These are phyloP conservation scores for Aspergillus cejpii DNA, from an alignment of 2,329 filamentous ascomycete genomes.

Conservation along the genomic window DNA sequence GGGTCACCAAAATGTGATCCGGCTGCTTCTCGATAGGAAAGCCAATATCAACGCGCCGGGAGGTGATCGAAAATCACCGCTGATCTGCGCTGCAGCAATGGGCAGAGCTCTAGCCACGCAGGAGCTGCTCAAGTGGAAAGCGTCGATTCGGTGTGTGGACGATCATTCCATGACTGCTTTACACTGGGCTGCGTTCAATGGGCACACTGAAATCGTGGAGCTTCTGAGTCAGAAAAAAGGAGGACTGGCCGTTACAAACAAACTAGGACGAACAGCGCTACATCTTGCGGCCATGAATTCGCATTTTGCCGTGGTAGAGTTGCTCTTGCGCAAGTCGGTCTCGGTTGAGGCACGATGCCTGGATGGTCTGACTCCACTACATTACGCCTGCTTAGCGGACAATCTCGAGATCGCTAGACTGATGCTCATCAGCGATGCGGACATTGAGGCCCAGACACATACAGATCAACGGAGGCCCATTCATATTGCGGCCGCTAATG, in stretches of 20 bases:
- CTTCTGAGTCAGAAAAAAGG: conserved; percentile 29
- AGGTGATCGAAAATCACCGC: conserved; percentile 29
- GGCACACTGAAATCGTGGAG: conserved; percentile 33
- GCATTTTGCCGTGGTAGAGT: conserved; percentile 35
- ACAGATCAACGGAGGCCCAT: conserved; percentile 26
- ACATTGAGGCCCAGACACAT: conserved; percentile 30
- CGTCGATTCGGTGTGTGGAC: conserved; percentile 22
- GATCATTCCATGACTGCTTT: conserved; percentile 34
- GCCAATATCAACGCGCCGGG: conserved; percentile 30
- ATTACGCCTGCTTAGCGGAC: conserved; percentile 34
- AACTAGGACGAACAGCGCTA: conserved; percentile 30
- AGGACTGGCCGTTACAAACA: conserved; percentile 23
- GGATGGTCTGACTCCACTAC: conserved; percentile 28
- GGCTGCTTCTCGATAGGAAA: conserved; percentile 28
- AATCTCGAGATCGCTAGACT: conserved; percentile 27
- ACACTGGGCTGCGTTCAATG: conserved; percentile 37
- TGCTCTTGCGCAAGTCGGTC: conserved; percentile 30
- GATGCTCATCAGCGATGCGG: conserved; percentile 29
- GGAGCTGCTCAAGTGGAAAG: conserved; percentile 30
- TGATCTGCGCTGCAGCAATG: conserved; percentile 32
- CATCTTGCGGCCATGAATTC: conserved; percentile 34
- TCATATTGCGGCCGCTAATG: conserved; percentile 29
- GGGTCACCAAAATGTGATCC: conserved; percentile 23
- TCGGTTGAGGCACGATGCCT: conserved; percentile 27
- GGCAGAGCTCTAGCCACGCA: conserved; percentile 25